A percentile compares a stretch with the other conserved stretches of the same genome.
phyloP scores from a whole-genome alignment of 768 basidiomycete genomes.

The Neoboletus magnificus region DNA sequence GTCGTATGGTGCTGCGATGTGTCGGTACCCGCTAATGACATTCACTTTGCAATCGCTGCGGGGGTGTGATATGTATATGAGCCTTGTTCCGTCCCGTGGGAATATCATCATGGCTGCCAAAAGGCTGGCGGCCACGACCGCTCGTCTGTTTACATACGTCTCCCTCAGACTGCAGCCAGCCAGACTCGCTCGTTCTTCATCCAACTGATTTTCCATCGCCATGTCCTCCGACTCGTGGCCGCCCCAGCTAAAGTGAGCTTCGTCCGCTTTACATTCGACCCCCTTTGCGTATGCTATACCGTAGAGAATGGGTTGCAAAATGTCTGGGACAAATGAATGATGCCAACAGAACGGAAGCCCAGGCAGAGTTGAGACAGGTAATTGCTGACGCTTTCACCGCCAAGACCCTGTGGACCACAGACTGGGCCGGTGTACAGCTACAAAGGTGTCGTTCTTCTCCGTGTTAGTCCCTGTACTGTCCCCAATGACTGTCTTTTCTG shows the following conservation, averaged over 20 bases:
- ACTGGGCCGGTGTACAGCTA: conserved; percentile 87
- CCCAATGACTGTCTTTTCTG: conserved; percentile 18
- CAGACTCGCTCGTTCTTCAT: not conserved
- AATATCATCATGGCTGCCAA: conserved; percentile 1
- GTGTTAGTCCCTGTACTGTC: conserved; percentile 5
- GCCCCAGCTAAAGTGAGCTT: conserved; percentile 66
- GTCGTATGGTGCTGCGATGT: conserved; percentile 19
- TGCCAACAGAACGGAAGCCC: conserved; percentile 80
- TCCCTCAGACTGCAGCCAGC: not conserved
- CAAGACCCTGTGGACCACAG: conserved; percentile 86
- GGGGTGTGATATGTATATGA: not conserved
- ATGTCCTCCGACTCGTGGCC: conserved; percentile 85
- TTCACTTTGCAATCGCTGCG: not conserved
- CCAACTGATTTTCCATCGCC: conserved; percentile 8
- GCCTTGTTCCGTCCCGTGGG: conserved; percentile 13
- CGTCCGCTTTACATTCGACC: not conserved
- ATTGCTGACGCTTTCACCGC: conserved; percentile 89
- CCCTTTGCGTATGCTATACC: conserved; percentile 11
- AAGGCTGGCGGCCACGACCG: not conserved
- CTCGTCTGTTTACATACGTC: conserved; percentile 9
- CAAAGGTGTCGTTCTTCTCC: conserved; percentile 55
- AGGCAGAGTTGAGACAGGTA: conserved; percentile 93
- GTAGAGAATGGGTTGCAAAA: conserved; percentile 92
- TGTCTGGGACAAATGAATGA: conserved; percentile 92
- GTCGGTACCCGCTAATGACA: conserved; percentile 25